A percentile compares a stretch with the other conserved stretches of the same genome.
These are phyloP conservation scores for Mariannaea sp. DNA, from an alignment of 2,329 filamentous ascomycete species.

Conservation along the genomic window DNA sequence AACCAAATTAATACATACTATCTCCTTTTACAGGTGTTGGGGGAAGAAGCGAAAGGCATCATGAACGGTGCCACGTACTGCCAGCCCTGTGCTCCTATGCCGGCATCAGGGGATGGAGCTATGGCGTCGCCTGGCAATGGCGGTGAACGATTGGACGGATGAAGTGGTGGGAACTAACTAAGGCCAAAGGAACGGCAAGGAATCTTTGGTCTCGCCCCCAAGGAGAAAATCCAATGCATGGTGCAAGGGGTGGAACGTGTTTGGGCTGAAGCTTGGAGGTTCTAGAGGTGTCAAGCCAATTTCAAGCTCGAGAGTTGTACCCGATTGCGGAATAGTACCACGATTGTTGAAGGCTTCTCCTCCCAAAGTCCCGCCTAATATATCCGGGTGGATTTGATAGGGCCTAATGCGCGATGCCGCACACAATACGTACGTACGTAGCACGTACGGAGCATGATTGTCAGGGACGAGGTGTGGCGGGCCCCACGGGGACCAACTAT, in stretches of 20 bases:
- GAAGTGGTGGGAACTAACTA: not conserved
- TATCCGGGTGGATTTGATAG: too few relatives aligned
- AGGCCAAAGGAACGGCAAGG: constrained; percentile 15
- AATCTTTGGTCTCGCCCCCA: constrained; percentile 10
- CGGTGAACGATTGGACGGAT: constrained; percentile 6
- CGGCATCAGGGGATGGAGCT: constrained; percentile 8
- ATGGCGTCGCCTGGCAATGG: constrained; percentile 9
- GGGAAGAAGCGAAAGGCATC: not conserved
- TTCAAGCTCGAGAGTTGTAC: constrained; percentile 30
- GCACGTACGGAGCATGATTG: too few relatives aligned
- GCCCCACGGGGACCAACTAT: too few relatives aligned
- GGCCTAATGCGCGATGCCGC: too few relatives aligned
- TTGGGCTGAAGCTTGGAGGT: constrained; percentile 20
- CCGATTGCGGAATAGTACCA: constrained; percentile 20
- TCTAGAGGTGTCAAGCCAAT: constrained; percentile 16
- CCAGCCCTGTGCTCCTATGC: not conserved
- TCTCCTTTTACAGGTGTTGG: not conserved
- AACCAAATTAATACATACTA: not conserved
- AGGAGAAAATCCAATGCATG: constrained; percentile 8
- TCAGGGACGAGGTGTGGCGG: too few relatives aligned
- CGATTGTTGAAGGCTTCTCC: too few relatives aligned
- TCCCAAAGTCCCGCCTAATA: too few relatives aligned
- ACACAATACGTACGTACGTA: too few relatives aligned
- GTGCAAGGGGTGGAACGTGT: constrained; percentile 11
- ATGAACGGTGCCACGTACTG: constrained; percentile 14